Evolutionary conservation across 495 filamentous ascomycete genomes (phyloP), one percentile per base, ranked within the genome.

Genomic region (Aspergillus cristatus): DNA sequence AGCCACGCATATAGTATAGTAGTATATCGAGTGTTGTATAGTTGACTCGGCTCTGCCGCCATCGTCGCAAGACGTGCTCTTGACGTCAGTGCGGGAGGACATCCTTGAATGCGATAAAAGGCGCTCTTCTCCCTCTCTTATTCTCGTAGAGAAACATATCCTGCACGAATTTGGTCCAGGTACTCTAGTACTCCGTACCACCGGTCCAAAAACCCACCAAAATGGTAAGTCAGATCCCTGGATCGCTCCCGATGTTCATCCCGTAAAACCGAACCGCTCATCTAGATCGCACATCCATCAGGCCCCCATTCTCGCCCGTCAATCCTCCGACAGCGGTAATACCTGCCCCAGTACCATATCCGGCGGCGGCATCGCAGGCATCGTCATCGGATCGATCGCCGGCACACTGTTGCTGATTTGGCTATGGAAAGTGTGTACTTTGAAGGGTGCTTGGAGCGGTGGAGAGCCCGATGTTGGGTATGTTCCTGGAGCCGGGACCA

Each of bases 321-420:
- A 53, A 37, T 42, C 53, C 13, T 40, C 40, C 18, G 37, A 34
- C 17, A 28, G 24, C 40, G 41, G 40, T n/a, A n/a, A n/a, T 12
- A 45, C 32, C 18, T 65, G 65, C 41, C 53, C 54, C 10, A 57
- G 51, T n/a, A 69, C 56, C 12, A 58, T 79, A 12, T 59, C 58
- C 14, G 63, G 72, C 13, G 74, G 75, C 15, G 72, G 58, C 1
- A 76, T 79, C 29, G 75, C 74, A 1, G 75, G 75, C 28, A 77
- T 78, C 41, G 74, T 79, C 34, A 66, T 79, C 47, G 75, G 75
- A 24, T 66, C 68, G 14, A 70, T 79, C 34, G 71, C 53, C 33
- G 75, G 74, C 6, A 58, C 76, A 1, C 55, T 79, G 0, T 48
- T 78, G 0, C 37, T 79, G 3, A 45, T 72, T 16, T 78, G 74